Conservation (phyloP, 2,329 filamentous ascomycete species). For the Arthrobotrys entomopaga region DNA sequence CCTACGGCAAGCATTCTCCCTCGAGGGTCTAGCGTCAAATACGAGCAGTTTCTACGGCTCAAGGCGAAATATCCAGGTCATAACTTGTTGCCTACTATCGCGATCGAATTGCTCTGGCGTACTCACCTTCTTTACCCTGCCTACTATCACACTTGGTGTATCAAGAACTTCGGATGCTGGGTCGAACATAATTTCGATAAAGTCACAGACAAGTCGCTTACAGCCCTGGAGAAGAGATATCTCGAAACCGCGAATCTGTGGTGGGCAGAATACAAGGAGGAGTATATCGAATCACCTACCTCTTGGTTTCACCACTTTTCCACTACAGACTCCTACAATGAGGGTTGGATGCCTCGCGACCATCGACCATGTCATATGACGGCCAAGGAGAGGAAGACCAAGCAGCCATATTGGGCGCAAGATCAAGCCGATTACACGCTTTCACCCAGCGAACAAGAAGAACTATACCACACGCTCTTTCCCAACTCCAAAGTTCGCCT, state of each 20-base stretch:
- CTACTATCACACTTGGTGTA: constrained; percentile 45
- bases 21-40: constrained; percentile 30
- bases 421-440: constrained; percentile 19
- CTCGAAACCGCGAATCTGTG: constrained; percentile 34
- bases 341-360: constrained; percentile 16
- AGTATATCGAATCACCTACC: constrained; percentile 20
- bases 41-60: constrained; percentile 42
- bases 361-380: constrained; percentile 30
- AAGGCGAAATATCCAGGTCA: constrained; percentile 41
- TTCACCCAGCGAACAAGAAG: constrained; percentile 25
- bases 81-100: constrained; percentile 36
- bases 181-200: constrained; percentile 38
- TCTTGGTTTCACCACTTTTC: constrained; percentile 37
- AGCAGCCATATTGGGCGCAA: constrained; percentile 23
- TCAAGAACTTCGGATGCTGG: constrained; percentile 35
- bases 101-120: constrained; percentile 45
- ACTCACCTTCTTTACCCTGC: constrained; percentile 46
- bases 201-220: constrained; percentile 16
- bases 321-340: constrained; percentile 19
- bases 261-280: constrained; percentile 45
- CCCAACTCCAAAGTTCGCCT: constrained; percentile 21
- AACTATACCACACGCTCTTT: constrained; percentile 49
- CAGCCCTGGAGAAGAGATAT: constrained; percentile 25
- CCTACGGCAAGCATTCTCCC: constrained; percentile 17
- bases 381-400: constrained; percentile 23